Base-by-base conservation (phyloP, 2,329 filamentous ascomycete species). In the Trichoderma endophyticum region DNA sequence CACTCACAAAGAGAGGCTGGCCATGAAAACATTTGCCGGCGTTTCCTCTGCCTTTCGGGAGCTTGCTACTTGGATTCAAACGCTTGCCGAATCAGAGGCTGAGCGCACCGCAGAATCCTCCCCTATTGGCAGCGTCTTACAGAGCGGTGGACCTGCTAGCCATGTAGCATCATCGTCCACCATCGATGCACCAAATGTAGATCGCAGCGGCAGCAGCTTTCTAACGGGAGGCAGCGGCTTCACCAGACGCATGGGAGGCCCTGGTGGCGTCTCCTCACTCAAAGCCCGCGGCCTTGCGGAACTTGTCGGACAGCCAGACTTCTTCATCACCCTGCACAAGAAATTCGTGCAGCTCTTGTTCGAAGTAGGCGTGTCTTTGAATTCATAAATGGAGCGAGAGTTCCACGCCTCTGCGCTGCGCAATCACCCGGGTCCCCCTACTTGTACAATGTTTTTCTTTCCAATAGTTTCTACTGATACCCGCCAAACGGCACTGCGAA, bases 251-350 rank as follows among this genome's bases (percentile, higher is more conserved):
- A 89, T 89, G 84, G 87, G 86, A 32, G 85, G 84, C 63, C 87
- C 86, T 0, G 88, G 87, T 21, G 85, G 86, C 59, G 87, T 86
- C 36, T 85, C 88, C 34, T 84, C 86, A 26, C 83, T 87, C 56
- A 89, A 87, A 75, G 85, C 89, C 51, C 86, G 88, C 54, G 89
- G 90, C 3, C 81, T 92, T 63, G 88, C 90, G 0, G 90, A 92
- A 80, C 83, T 92, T 54, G 88, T 91, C 32, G 90, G 90, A 24
- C 82, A 89, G 75, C 89, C 90, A 5, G 90, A 92, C 77, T 90
- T 92, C 76, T 92, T 92, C 75, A 87, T 92, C 71, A 87, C 91
- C 81, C 81, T 92, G 73, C 90, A 92, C 78, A 82, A 85, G 51
- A 85, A 86, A 74, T 92, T 92, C 77, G 90, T 92, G 30, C 85